Conservation (phyloP, 441 rosid genomes). For the Mallotus japonicus region DNA sequence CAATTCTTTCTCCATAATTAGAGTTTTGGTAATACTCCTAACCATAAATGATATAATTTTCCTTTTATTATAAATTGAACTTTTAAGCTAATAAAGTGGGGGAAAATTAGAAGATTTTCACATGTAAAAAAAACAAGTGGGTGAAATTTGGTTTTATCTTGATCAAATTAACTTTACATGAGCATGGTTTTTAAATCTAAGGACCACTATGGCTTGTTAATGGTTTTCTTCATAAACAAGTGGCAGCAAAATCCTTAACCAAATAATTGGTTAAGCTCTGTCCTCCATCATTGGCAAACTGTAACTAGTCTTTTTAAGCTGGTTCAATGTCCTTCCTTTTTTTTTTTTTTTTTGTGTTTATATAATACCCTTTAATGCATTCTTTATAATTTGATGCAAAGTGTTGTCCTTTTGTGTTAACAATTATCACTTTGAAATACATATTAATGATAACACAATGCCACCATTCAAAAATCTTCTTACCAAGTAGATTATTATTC, state of each 20-base stretch:
- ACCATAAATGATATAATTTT: not conserved
- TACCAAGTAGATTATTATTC: too few relatives aligned
- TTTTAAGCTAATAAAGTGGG: not conserved
- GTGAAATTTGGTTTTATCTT: not conserved
- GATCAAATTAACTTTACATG: not conserved
- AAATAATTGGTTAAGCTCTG: not conserved
- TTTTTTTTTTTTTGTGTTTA: too few relatives aligned
- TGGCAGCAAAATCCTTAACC: not conserved
- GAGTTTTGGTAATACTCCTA: not conserved
- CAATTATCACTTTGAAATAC: too few relatives aligned
- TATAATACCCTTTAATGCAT: too few relatives aligned
- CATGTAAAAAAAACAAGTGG: not conserved
- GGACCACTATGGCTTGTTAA: not conserved
- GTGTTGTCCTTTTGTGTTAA: too few relatives aligned
- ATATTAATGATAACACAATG: too few relatives aligned
- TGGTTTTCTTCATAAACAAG: not conserved
- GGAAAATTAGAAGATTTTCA: not conserved
- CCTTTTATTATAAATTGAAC: too few relatives aligned
- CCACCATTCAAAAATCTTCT: too few relatives aligned
- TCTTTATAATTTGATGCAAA: too few relatives aligned
- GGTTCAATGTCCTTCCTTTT: not conserved
- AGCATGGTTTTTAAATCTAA: not conserved
- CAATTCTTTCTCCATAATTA: not conserved
- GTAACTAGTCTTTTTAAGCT: slow-evolving; percentile 6
- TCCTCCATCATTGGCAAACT: not conserved